Conservation (phyloP, 2,329 filamentous ascomycete species). For the Penicillium sp. region DNA sequence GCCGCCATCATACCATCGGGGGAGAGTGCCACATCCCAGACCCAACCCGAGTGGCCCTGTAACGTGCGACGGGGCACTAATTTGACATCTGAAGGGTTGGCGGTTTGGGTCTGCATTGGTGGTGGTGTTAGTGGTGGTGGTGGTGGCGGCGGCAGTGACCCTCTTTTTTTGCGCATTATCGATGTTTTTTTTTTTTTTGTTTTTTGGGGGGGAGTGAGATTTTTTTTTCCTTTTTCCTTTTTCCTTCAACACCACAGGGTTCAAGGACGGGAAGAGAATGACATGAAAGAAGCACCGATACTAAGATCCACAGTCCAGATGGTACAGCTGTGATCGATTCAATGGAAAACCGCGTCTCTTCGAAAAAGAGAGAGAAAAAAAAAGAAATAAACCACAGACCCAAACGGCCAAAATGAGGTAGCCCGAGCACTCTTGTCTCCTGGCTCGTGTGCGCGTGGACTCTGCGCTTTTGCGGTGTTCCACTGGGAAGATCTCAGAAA, state of each 20-base stretch:
- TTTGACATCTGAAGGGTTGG: slow-evolving; percentile 4
- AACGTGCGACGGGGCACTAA: slow-evolving; percentile 5
- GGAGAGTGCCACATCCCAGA: slow-evolving; percentile 8
- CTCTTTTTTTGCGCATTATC: neutral
- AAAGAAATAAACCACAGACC: no score
- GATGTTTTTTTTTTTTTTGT: neutral
- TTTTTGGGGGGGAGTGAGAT: neutral
- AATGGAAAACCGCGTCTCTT: no score
- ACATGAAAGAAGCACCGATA: no score
- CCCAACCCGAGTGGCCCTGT: slow-evolving; percentile 7
- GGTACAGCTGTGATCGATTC: no score
- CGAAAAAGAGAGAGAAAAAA: no score
- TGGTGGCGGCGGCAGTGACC: slow-evolving; percentile 4
- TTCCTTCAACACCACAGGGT: neutral
- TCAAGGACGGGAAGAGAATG: no score
- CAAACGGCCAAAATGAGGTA: no score
- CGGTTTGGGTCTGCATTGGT: slow-evolving; percentile 5
- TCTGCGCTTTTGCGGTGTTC: no score
- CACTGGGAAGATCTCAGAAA: no score
- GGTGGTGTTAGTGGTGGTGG: neutral
- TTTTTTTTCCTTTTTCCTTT: neutral
- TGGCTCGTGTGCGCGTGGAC: no score
- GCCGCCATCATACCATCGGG: slow-evolving; percentile 6
- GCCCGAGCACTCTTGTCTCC: no score
- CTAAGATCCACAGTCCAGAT: no score